A percentile compares a stretch with the other conserved stretches of the same genome.
Conservation (phyloP, 352 stramenopile species). For the Globisporangium spiculum region DNA sequence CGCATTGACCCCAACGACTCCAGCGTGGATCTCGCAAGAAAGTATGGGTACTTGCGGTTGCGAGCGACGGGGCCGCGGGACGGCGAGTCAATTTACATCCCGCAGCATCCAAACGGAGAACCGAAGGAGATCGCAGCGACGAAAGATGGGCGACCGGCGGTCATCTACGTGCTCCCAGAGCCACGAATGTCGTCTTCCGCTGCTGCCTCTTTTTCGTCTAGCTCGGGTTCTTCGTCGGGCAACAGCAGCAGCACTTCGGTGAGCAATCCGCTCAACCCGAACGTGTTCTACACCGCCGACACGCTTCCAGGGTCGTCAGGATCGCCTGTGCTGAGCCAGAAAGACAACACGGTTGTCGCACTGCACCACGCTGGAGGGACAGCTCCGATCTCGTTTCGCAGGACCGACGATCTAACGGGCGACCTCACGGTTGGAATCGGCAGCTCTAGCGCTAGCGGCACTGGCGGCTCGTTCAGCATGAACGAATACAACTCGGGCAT, state of each 20-base stretch:
- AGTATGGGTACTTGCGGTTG: constrained; percentile 51
- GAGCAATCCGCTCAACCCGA: constrained; percentile 15
- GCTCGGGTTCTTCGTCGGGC: neutral
- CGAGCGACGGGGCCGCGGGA: constrained; percentile 38
- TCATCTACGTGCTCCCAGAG: constrained; percentile 24
- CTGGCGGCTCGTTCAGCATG: constrained; percentile 7
- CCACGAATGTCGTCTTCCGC: constrained; percentile 28
- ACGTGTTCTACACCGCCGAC: constrained; percentile 69
- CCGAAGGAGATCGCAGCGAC: constrained; percentile 54
- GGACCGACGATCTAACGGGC: neutral
- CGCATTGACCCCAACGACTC: constrained; percentile 35
- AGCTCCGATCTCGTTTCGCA: neutral
- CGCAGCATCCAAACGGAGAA: constrained; percentile 59
- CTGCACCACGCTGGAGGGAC: constrained; percentile 53
- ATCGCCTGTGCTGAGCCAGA: constrained; percentile 52
- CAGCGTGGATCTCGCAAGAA: constrained; percentile 26
- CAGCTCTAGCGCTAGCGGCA: neutral
- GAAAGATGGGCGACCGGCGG: constrained; percentile 13
- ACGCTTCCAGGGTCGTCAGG: constrained; percentile 65
- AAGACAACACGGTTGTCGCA: constrained; percentile 64
- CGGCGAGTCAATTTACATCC: constrained; percentile 59
- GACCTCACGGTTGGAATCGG: neutral
- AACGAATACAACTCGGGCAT: constrained; percentile 32
- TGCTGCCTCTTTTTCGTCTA: constrained; percentile 13
- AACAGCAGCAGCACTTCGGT: neutral